Conservation (phyloP, 2,329 filamentous ascomycete genomes). For the Epichloe coenophiala region DNA sequence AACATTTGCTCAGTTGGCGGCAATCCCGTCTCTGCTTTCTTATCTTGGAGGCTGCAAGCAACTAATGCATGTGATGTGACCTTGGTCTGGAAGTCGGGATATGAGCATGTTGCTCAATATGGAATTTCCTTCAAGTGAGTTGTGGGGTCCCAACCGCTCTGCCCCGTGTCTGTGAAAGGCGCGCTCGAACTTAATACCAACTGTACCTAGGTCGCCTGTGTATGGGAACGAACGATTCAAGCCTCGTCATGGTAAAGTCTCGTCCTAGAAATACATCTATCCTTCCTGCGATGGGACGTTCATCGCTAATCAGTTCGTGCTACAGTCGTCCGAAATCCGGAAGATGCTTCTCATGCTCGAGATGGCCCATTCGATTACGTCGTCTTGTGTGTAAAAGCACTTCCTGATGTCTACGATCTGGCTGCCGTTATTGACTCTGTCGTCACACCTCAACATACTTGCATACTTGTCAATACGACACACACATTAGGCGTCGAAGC, state of each 20-base stretch:
- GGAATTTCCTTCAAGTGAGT: conserved; percentile 96
- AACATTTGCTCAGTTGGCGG: conserved; percentile 75
- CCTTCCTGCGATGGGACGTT: background rate
- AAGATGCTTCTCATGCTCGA: conserved; percentile 68
- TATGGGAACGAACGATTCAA: conserved; percentile 98
- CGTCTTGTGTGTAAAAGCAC: conserved; percentile 89
- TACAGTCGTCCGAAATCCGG: conserved; percentile 77
- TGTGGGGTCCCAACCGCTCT: background rate
- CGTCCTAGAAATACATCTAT: background rate
- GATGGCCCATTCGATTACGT: conserved; percentile 93
- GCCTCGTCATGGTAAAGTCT: conserved; percentile 72
- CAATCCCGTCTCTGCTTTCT: conserved; percentile 91
- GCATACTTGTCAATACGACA: conserved; percentile 94
- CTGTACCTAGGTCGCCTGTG: conserved; percentile 53
- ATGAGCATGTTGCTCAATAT: conserved; percentile 86
- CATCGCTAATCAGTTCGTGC: background rate
- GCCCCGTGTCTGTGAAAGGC: too few relatives aligned
- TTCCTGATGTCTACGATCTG: conserved; percentile 94
- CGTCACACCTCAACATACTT: conserved; percentile 94
- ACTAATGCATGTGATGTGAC: conserved; percentile 98
- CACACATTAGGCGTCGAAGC: conserved; percentile 85
- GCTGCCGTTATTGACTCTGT: conserved; percentile 94
- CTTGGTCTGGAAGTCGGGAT: conserved; percentile 94
- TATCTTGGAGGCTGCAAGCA: conserved; percentile 94
- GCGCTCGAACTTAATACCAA: background rate